Conservation (phyloP, 805 yeast species). For the Diddensiella transvaalensis region DNA sequence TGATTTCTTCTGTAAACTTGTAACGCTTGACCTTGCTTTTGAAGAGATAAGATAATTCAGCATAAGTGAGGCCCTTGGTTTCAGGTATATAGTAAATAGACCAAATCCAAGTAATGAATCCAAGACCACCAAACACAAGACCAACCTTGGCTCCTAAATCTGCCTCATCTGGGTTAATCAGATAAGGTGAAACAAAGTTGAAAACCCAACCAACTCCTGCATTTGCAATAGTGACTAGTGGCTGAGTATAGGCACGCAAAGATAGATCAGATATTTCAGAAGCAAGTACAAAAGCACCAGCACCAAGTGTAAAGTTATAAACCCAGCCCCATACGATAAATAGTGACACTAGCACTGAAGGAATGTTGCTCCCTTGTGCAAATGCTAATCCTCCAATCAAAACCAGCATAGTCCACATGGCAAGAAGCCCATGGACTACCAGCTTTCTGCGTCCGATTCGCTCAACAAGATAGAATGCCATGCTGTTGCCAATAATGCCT, state of each 20-base stretch:
- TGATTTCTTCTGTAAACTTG: neutral
- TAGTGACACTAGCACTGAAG: neutral
- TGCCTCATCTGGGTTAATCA: constrained; percentile 43
- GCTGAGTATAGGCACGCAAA: constrained; percentile 8
- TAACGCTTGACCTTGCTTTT: neutral
- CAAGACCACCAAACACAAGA: constrained; percentile 29
- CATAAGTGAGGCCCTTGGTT: neutral
- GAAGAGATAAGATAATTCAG: neutral
- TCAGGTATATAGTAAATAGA: neutral
- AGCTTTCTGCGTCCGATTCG: neutral
- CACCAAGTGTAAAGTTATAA: constrained; percentile 8
- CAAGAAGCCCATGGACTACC: neutral
- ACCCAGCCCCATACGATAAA: neutral
- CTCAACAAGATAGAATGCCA: too few species aligned
- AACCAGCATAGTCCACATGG: neutral
- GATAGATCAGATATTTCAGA: constrained; percentile 8
- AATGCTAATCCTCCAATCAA: neutral
- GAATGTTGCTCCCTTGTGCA: neutral
- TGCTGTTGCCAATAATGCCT: too few species aligned
- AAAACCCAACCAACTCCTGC: constrained; percentile 20
- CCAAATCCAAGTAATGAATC: too few species aligned
- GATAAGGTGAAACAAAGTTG: constrained; percentile 46
- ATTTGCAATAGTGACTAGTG: constrained; percentile 8
- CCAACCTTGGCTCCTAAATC: constrained; percentile 46
- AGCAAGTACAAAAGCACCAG: constrained; percentile 5